A percentile compares a stretch with the other conserved stretches of the same genome.
Conservation (phyloP, 2,329 filamentous ascomycete genomes). For the Colletotrichum tropicicola region DNA sequence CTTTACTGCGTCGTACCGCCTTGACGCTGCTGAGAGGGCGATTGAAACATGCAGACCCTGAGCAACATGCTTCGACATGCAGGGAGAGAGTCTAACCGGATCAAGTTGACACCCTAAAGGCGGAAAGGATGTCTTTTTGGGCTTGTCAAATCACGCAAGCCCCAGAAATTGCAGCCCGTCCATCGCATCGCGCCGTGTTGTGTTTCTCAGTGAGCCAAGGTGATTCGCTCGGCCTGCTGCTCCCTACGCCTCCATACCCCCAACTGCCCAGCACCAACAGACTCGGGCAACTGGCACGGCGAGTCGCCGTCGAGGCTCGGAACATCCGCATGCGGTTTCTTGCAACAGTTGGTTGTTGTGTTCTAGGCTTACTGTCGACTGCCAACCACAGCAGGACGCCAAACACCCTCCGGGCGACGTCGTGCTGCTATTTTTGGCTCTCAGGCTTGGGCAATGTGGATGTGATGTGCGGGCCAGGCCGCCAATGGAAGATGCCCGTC, state of each 20-base stretch:
- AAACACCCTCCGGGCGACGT: constrained; percentile 11
- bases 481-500: constrained; percentile 8
- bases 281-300: background rate
- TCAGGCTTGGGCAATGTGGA: background rate
- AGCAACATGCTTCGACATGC: constrained; percentile 5
- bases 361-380: background rate
- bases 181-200: background rate
- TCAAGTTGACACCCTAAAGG: constrained; percentile 8
- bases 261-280: constrained; percentile 1
- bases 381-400: constrained; percentile 12
- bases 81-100: constrained; percentile 11
- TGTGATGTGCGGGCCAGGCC: background rate
- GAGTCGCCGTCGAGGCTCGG: constrained; percentile 2
- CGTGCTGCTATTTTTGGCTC: constrained; percentile 25
- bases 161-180: background rate
- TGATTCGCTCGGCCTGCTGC: background rate
- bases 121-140: background rate
- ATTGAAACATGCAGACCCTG: constrained; percentile 21
- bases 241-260: background rate
- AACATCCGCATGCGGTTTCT: constrained; percentile 4
- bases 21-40: background rate
- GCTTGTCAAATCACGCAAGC: background rate
- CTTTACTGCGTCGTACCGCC: background rate
- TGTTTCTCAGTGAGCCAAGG: background rate
- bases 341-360: background rate